Evolutionary conservation across 2,329 filamentous ascomycete genomes (phyloP), one percentile per base, ranked within the genome.

Genomic region (Apiospora saccharicola): DNA sequence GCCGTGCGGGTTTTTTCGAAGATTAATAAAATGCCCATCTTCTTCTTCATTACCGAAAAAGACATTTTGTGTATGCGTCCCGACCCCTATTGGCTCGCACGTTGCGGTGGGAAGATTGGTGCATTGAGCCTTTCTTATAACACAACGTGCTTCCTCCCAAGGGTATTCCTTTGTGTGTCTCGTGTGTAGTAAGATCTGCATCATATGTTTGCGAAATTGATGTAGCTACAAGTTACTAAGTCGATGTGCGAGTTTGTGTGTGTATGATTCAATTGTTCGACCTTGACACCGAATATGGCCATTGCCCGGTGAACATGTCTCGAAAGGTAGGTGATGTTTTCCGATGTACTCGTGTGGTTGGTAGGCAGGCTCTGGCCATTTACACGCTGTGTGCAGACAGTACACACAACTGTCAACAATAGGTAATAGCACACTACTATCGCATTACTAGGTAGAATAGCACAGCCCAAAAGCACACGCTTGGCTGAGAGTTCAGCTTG

Each of bases 401-500:
- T 22, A 47, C 46, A 47, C 46, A 47, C 5, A 44, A 44, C 43
- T 14, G 26, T 30, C 26, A 30, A 30, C 26, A 14, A 44, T 53
- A n/a, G n/a, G n/a, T n/a, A 30, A 51, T 13, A 24, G n/a, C 51
- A 26, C 13, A 53, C 24, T 14, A 16, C 51, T 44, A 44, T 16
- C 43, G 13, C 43, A n/a, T 16, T 16, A 61, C 53, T 37, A 61
- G 53, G 37, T 37, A 61, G 53, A 61, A 61, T 61, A 61, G 53
- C 30, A 61, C 53, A 37, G 16, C 30, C 53, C 26, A 8, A 49
- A 49, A 49, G 46, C 46, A 49, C 46, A 49, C 26, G 53, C 53
- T 61, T 61, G 53, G 53, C 53, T 22, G 53, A 61, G 53, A 64
- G 57, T 64, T 64, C 57, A 64, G 57, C 57, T 41, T 64, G 57